Percentiles rank a stretch among this genome's conserved stretches.
Evolutionary conservation across 2,329 filamentous ascomycete species (phyloP).

Genomic region (Stachybotrys echinatus): DNA sequence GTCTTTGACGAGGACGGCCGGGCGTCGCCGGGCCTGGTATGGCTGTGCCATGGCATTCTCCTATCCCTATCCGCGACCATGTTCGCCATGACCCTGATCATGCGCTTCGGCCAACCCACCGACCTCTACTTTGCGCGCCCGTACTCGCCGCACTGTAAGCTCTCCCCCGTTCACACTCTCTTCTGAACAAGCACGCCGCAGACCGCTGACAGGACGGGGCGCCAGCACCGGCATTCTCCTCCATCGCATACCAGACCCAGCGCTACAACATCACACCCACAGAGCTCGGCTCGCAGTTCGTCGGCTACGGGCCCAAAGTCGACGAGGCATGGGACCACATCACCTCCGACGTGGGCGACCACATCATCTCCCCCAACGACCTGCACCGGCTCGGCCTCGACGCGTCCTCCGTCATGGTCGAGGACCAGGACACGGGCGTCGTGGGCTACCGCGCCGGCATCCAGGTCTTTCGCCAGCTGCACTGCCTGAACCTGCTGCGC

Average conservation of each 20-base stretch:
- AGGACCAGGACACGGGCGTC: slow-evolving; percentile 49
- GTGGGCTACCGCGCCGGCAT: slow-evolving; percentile 55
- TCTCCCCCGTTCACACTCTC: background rate
- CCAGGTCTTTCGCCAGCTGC: slow-evolving; percentile 53
- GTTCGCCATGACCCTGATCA: background rate
- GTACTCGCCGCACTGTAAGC: slow-evolving; percentile 40
- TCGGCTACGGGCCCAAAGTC: slow-evolving; percentile 50
- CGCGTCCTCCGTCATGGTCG: slow-evolving; percentile 48
- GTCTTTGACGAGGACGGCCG: slow-evolving; percentile 5
- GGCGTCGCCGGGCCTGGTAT: background rate
- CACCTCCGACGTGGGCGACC: slow-evolving; percentile 47
- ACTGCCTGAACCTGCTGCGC: slow-evolving; percentile 43
- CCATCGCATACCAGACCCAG: slow-evolving; percentile 42
- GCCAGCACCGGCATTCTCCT: slow-evolving; percentile 39
- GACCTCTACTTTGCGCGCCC: slow-evolving; percentile 25
- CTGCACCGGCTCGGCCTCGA: slow-evolving; percentile 47
- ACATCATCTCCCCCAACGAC: slow-evolving; percentile 51
- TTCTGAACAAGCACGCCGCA: slow-evolving; percentile 2
- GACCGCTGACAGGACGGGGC: background rate
- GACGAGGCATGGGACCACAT: slow-evolving; percentile 53
- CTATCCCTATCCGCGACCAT: background rate
- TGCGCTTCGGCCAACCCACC: slow-evolving; percentile 18
- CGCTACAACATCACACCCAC: slow-evolving; percentile 43
- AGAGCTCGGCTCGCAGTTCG: slow-evolving; percentile 40
- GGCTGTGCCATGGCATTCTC: background rate